Evolutionary conservation across 2,329 filamentous ascomycete genomes (phyloP).

Genomic region (Metarhizium anisopliae): DNA sequence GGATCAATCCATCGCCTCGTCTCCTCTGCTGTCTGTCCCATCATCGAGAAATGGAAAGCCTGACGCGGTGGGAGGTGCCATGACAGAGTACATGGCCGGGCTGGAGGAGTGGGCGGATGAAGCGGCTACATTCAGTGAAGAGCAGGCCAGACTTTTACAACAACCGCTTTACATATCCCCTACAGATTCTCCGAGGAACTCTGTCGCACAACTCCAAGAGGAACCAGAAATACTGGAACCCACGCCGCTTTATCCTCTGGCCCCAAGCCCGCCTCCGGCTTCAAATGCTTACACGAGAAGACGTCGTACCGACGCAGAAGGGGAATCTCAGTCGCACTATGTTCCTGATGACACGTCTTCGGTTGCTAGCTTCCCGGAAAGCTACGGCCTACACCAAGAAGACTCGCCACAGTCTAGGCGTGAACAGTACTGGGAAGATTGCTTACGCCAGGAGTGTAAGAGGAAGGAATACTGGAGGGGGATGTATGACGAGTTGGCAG

Average conservation of each 20-base stretch:
- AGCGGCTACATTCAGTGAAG: conserved; percentile 1
- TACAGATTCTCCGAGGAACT: neutral
- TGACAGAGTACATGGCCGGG: neutral
- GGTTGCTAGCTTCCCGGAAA: neutral
- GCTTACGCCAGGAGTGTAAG: neutral
- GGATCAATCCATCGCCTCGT: neutral
- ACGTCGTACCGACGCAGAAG: neutral
- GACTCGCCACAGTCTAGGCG: neutral
- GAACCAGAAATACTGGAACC: neutral
- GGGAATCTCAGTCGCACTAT: neutral
- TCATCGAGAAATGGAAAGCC: neutral
- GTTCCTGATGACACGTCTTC: neutral
- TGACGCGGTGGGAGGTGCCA: neutral
- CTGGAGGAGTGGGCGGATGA: neutral
- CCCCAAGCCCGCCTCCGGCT: neutral
- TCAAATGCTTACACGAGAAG: neutral
- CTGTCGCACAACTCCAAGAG: neutral
- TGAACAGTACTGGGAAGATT: neutral
- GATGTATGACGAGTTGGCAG: neutral
- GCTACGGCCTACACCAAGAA: neutral
- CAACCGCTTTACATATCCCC: neutral
- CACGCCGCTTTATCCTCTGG: neutral
- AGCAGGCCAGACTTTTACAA: neutral
- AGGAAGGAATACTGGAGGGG: neutral
- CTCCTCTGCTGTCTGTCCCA: neutral